Evolutionary conservation across 768 basidiomycete species (phyloP), one percentile per base, ranked within the genome.

Genomic region (Udeniomyces megalosporus): DNA sequence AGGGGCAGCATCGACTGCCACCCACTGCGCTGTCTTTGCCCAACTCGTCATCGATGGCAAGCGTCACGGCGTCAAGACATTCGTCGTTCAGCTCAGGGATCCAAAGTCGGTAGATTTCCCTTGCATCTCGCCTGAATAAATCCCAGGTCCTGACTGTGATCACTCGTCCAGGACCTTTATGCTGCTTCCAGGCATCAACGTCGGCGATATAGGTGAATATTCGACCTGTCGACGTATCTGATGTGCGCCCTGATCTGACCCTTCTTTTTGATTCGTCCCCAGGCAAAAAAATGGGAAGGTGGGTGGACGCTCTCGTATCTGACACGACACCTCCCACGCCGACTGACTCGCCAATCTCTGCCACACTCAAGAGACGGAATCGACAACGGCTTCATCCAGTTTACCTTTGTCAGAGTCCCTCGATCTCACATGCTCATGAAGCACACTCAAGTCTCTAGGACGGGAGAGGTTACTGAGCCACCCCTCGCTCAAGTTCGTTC

Each of bases 161-260:
- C 47, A 14, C 32, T 11, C 29, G 28, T 34, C 34, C 45, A 75
- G 72, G 66, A 74, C 75, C 0, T 77, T 75, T 67, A 60, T 65
- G 1, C 66, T 75, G 28, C 66, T 75, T 22, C 75, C 76, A 0
- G 75, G 75, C 22, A 68, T 77, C 53, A 73, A 70, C 35, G 76
- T 77, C 45, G 76, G 75, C 0, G 76, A 77, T 69, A 75, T 77
- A 29, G 75, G n/a, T n/a, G n/a, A n/a, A n/a, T n/a, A n/a, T n/a
- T n/a, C n/a, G n/a, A n/a, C n/a, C n/a, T n/a, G n/a, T n/a, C n/a
- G n/a, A n/a, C n/a, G n/a, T n/a, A n/a, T n/a, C n/a, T n/a, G n/a
- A n/a, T n/a, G n/a, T n/a, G n/a, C n/a, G n/a, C n/a, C n/a, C n/a
- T n/a, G n/a, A n/a, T n/a, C n/a, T n/a, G n/a, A n/a, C n/a, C n/a